Evolutionary conservation across 129 eudicot genomes (phyloP).

Genomic region (Tagetes patula): DNA sequence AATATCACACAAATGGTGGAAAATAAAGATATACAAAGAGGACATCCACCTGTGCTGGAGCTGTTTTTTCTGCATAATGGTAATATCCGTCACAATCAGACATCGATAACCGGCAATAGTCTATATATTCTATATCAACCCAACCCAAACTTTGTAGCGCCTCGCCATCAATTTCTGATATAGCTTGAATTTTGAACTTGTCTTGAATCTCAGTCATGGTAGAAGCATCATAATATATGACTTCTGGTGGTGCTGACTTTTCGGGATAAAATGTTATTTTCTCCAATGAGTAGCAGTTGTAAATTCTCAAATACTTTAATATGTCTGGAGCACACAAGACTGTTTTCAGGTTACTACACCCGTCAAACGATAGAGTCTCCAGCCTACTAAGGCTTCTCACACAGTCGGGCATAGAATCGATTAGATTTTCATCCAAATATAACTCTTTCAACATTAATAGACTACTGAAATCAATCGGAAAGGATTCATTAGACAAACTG

Average conservation of each 20-base stretch:
- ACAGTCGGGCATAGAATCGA: slow-evolving; percentile 28
- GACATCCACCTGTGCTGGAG: slow-evolving; percentile 11
- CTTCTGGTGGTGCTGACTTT: background rate
- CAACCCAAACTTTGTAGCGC: slow-evolving; percentile 19
- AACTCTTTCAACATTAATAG: slow-evolving; percentile 17
- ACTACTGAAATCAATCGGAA: slow-evolving; percentile 21
- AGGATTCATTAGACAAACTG: slow-evolving; percentile 18
- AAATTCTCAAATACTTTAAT: background rate
- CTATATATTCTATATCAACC: background rate
- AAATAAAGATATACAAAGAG: background rate
- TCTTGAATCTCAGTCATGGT: slow-evolving; percentile 24
- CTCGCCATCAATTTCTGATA: slow-evolving; percentile 15
- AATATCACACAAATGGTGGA: background rate
- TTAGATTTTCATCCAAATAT: slow-evolving; percentile 21
- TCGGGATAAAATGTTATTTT: slow-evolving; percentile 19
- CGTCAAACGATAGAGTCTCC: background rate
- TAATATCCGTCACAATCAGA: background rate
- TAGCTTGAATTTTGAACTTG: background rate
- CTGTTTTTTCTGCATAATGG: background rate
- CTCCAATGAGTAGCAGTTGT: background rate
- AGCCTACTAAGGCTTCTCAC: slow-evolving; percentile 16
- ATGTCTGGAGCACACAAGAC: slow-evolving; percentile 15
- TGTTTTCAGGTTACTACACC: slow-evolving; percentile 17
- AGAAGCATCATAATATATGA: background rate
- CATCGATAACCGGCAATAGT: background rate